Evolutionary conservation across 2,329 filamentous ascomycete genomes (phyloP).

Genomic region (Cladophialophora exuberans): DNA sequence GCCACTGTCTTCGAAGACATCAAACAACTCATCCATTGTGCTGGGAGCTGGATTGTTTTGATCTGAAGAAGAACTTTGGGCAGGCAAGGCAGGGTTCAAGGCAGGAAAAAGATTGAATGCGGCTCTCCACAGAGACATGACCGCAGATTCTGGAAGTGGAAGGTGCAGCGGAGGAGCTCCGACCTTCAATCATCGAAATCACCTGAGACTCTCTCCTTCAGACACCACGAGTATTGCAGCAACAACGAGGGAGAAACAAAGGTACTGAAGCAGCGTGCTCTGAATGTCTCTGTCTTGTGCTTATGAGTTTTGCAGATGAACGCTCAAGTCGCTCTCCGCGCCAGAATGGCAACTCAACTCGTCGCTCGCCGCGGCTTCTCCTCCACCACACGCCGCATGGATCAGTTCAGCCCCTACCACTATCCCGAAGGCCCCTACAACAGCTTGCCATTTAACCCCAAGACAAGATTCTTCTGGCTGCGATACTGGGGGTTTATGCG

Average conservation of each 20-base stretch:
- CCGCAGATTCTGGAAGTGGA: background rate
- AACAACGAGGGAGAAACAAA: slow-evolving; percentile 3
- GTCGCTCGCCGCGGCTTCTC: slow-evolving; percentile 93
- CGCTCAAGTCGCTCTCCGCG: slow-evolving; percentile 67
- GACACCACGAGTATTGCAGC: background rate
- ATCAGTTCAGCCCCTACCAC: slow-evolving; percentile 80
- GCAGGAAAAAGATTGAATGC: background rate
- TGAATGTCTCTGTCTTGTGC: background rate
- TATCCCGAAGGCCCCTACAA: slow-evolving; percentile 94
- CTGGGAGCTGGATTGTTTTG: slow-evolving; percentile 4
- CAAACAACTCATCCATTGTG: slow-evolving; percentile 77
- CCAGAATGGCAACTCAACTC: slow-evolving; percentile 64
- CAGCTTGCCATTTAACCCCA: slow-evolving; percentile 97
- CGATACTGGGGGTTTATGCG: slow-evolving; percentile 80
- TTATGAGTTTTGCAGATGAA: slow-evolving; percentile 70
- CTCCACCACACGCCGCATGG: slow-evolving; percentile 71
- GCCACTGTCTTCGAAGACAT: slow-evolving; percentile 74
- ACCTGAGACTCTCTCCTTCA: slow-evolving; percentile 1
- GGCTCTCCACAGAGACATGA: too few species aligned
- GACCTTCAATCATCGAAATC: slow-evolving; percentile 6
- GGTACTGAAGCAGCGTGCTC: background rate
- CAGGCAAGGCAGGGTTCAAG: background rate
- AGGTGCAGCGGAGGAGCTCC: background rate
- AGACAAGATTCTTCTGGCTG: slow-evolving; percentile 80
- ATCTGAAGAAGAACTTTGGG: slow-evolving; percentile 3